Evolutionary conservation across 1,284 basidiomycete species (phyloP).

Genomic region (Marasmius tenuissimus): DNA sequence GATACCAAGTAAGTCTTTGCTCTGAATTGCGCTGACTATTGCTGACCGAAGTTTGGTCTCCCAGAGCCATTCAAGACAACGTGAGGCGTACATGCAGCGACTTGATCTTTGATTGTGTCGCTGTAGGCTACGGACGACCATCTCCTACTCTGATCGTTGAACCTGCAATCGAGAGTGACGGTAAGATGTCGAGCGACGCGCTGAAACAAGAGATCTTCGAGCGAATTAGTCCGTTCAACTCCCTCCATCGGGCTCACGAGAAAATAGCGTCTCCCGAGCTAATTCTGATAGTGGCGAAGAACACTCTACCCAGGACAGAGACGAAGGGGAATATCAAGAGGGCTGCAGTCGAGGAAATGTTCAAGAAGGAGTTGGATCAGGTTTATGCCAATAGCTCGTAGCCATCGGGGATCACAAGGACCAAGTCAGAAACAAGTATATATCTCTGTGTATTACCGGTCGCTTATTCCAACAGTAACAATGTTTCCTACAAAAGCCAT

Average conservation of each 20-base stretch:
- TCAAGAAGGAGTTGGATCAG: neutral
- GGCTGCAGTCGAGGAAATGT: constrained; percentile 1
- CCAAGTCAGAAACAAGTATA: no score
- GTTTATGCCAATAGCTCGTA: neutral
- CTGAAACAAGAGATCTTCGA: neutral
- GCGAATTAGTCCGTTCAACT: constrained; percentile 1
- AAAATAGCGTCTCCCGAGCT: neutral
- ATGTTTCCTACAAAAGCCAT: no score
- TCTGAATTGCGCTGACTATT: neutral
- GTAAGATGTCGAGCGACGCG: neutral
- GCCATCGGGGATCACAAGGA: no score
- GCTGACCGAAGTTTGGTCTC: neutral
- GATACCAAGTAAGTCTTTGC: constrained; percentile 46
- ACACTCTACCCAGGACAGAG: constrained; percentile 1
- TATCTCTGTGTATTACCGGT: no score
- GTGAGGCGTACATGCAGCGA: constrained; percentile 5
- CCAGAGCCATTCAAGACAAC: constrained; percentile 4
- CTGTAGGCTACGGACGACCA: constrained; percentile 1
- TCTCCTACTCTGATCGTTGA: constrained; percentile 5
- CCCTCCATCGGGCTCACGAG: neutral
- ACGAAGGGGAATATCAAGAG: constrained; percentile 5
- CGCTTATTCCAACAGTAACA: no score
- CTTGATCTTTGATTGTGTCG: constrained; percentile 6
- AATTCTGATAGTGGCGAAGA: constrained; percentile 1
- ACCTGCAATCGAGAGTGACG: neutral